A percentile compares a stretch with the other conserved stretches of the same genome.
Evolutionary conservation across 768 basidiomycete species (phyloP).

Genomic region (Mycena epipterygia): DNA sequence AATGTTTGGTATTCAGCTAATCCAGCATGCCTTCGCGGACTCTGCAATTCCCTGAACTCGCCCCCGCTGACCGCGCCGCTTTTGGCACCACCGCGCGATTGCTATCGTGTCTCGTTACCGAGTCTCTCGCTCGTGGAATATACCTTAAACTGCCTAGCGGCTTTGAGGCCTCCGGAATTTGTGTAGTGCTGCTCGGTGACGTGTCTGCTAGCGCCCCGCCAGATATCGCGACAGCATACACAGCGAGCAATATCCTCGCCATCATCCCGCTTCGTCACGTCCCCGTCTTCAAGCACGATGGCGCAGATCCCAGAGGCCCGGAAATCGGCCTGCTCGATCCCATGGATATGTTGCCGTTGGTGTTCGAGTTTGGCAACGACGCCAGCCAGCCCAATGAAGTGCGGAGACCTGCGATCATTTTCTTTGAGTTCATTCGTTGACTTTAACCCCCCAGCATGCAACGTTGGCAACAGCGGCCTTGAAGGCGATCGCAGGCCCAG

Average conservation of each 20-base stretch:
- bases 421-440: neutral
- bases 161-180: constrained; percentile 54
- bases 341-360: constrained; percentile 63
- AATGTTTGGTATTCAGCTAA: neutral
- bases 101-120: constrained; percentile 70
- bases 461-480: constrained; percentile 44
- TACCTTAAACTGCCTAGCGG: constrained; percentile 55
- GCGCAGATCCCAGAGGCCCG: constrained; percentile 43
- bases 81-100: constrained; percentile 65
- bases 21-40: constrained; percentile 45
- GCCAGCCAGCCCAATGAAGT: constrained; percentile 22
- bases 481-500: constrained; percentile 41
- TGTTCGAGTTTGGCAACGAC: constrained; percentile 47
- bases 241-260: constrained; percentile 57
- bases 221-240: constrained; percentile 40
- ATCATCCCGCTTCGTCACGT: constrained; percentile 60
- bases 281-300: constrained; percentile 61
- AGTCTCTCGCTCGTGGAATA: constrained; percentile 63
- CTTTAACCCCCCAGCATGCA: constrained; percentile 43
- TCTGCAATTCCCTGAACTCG: constrained; percentile 44
- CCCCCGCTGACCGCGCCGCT: constrained; percentile 57
- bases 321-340: constrained; percentile 68
- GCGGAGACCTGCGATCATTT: constrained; percentile 8
- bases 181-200: constrained; percentile 54
- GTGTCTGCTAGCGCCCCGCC: constrained; percentile 41